Base-by-base conservation (phyloP, 768 basidiomycete species). In the Hortiboletus campestris region DNA sequence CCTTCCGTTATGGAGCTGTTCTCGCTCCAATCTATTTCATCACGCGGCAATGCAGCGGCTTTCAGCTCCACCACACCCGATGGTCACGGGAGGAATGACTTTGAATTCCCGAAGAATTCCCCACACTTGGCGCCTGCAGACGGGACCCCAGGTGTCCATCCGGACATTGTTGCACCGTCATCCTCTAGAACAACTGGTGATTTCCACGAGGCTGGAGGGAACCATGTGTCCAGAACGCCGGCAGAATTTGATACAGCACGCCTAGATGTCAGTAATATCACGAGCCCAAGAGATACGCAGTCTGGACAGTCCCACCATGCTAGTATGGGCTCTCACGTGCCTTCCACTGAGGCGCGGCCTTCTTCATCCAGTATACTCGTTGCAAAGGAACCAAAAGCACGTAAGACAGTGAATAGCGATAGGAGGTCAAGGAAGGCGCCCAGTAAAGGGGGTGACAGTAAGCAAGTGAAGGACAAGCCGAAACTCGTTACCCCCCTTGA, bases 401-500 rank as follows among this genome's bases (percentile, higher is more conserved):
- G 57, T 17, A 67, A 63, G 53, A 60, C 64, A 11, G 68, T 63
- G 38, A 55, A 49, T 25, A 71, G 69, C 50, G 57, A 44, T 6
- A 65, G 63, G 43, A 51, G 29, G 31, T 17, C 22, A 4, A 57
- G 50, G 51, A 52, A 43, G 16, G 45, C 34, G 6, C 28, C 58
- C 2, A 39, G 48, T 6, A 53, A 43, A 8, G 25, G 55, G 6
- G 61, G 55, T 41, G 41, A 54, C 19, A 56, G 36, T 44, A 68
- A 67, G 63, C 67, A 72, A 60, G 73, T 67, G 53, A 78, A 77
- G 60, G 74, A 73, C 50, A 80, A 78, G 56, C 72, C 71, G 36
- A 61, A 69, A 45, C 71, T 72, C 14, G 59, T 82, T 51, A 80
- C 76, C 2, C 83, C 84, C 3, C 67, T 73, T 4, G 80, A 84